phyloP scores from a whole-genome alignment of 352 stramenopile species.

The Phytophthora cactorum region DNA sequence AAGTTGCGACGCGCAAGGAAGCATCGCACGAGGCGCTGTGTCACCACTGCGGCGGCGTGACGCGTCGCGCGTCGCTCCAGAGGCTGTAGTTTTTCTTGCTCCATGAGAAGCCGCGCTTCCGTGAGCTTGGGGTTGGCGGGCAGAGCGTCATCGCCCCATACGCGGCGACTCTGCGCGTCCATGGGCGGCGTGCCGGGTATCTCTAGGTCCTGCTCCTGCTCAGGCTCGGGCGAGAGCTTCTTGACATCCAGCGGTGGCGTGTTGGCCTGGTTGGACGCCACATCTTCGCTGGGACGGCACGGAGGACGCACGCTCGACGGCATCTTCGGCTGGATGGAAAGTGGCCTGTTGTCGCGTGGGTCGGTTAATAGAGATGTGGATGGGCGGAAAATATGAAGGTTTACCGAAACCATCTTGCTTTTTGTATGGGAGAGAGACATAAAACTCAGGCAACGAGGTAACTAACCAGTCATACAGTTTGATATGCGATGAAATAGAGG shows the following conservation, averaged over 20 bases:
- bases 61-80: constrained; percentile 33
- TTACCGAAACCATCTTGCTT: constrained; percentile 7
- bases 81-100: constrained; percentile 39
- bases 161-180: constrained; percentile 36
- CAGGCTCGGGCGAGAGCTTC: constrained; percentile 35
- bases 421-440: constrained; percentile 26
- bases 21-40: constrained; percentile 45
- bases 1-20: constrained; percentile 47
- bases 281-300: constrained; percentile 19
- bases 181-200: constrained; percentile 78
- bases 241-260: constrained; percentile 16
- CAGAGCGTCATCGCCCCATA: constrained; percentile 32
- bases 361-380: neutral
- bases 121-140: constrained; percentile 17
- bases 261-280: constrained; percentile 11
- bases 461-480: neutral
- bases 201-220: constrained; percentile 38
- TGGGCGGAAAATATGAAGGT: neutral
- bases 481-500: constrained; percentile 12
- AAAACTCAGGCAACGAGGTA: neutral
- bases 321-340: constrained; percentile 9
- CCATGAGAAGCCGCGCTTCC: constrained; percentile 22
- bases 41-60: constrained; percentile 36
- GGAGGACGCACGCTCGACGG: constrained; percentile 25
- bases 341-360: neutral